Conservation (phyloP, 805 yeast species). For the Geotrichum ghanense region DNA sequence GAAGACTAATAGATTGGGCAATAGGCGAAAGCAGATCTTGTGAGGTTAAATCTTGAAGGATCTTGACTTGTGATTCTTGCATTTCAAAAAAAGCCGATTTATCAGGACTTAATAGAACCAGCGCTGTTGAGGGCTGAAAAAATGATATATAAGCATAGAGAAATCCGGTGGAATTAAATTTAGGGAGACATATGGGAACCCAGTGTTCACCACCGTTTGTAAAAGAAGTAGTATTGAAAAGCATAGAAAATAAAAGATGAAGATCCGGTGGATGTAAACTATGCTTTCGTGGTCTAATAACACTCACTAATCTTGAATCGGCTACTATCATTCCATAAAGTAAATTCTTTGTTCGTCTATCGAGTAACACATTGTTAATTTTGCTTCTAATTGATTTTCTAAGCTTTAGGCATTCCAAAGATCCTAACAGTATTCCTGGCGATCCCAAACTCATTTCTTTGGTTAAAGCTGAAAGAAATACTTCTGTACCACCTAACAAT, state of each 20-base stretch:
- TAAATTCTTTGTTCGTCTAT: slow-evolving; percentile 40
- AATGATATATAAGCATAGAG: slow-evolving; percentile 69
- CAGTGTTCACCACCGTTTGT: slow-evolving; percentile 59
- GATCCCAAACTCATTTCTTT: slow-evolving; percentile 39
- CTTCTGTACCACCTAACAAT: slow-evolving; percentile 63
- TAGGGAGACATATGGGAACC: slow-evolving; percentile 89
- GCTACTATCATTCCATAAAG: slow-evolving; percentile 69
- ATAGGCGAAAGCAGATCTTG: slow-evolving; percentile 30
- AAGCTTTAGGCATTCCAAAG: slow-evolving; percentile 52
- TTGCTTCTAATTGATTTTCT: slow-evolving; percentile 45
- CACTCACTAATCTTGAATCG: slow-evolving; percentile 53
- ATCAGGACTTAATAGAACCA: slow-evolving; percentile 51
- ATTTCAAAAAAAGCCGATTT: slow-evolving; percentile 71
- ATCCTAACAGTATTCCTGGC: slow-evolving; percentile 52
- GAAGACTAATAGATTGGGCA: slow-evolving; percentile 26
- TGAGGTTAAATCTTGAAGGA: slow-evolving; percentile 33
- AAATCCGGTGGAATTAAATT: slow-evolving; percentile 82
- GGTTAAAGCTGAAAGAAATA: slow-evolving; percentile 57
- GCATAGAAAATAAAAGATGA: slow-evolving; percentile 58
- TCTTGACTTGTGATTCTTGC: slow-evolving; percentile 44
- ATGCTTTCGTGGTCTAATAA: slow-evolving; percentile 68
- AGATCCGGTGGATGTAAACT: slow-evolving; percentile 73
- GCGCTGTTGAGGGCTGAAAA: slow-evolving; percentile 30
- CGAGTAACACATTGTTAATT: slow-evolving; percentile 43
- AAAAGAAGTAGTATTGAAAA: slow-evolving; percentile 46